Percentiles rank a stretch among this genome's conserved stretches.
Conservation (phyloP, 805 yeast species). For the Starmerella powellii region DNA sequence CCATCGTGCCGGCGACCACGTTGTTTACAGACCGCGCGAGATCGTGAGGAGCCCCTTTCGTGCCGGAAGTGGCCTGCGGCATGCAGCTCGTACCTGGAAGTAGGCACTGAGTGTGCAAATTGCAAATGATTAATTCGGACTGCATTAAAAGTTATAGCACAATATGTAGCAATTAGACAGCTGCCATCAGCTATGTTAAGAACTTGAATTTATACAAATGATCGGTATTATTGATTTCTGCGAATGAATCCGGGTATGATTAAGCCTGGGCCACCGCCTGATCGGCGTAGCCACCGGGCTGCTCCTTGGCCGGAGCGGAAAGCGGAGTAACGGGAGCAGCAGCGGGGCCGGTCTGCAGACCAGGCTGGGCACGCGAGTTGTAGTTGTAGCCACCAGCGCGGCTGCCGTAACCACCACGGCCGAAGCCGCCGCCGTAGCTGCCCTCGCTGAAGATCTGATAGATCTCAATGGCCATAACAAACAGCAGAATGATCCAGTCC, state of each 20-base stretch:
- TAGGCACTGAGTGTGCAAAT: no score
- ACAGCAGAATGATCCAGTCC: slow-evolving; percentile 17
- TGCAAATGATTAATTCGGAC: no score
- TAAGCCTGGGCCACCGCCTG: background rate
- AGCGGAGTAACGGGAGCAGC: background rate
- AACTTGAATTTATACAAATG: background rate
- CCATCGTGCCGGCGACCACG: no score
- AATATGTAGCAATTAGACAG: no score
- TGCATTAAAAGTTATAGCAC: no score
- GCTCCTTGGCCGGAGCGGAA: background rate
- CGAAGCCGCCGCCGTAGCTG: slow-evolving; percentile 1
- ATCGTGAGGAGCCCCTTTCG: no score
- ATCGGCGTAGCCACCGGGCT: background rate
- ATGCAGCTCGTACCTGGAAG: no score
- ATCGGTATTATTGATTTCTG: background rate
- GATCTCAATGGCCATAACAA: slow-evolving; percentile 11
- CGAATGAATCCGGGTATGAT: background rate
- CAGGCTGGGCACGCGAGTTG: background rate
- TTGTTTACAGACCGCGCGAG: no score
- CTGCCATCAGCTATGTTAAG: no score
- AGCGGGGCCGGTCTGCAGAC: background rate
- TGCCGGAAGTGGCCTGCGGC: no score
- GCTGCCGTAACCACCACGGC: slow-evolving; percentile 3
- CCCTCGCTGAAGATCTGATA: slow-evolving; percentile 10
- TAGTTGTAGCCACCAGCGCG: slow-evolving; percentile 1